Evolutionary conservation across 2,329 filamentous ascomycete species (phyloP).

Genomic region (Fusarium chlamydosporum): DNA sequence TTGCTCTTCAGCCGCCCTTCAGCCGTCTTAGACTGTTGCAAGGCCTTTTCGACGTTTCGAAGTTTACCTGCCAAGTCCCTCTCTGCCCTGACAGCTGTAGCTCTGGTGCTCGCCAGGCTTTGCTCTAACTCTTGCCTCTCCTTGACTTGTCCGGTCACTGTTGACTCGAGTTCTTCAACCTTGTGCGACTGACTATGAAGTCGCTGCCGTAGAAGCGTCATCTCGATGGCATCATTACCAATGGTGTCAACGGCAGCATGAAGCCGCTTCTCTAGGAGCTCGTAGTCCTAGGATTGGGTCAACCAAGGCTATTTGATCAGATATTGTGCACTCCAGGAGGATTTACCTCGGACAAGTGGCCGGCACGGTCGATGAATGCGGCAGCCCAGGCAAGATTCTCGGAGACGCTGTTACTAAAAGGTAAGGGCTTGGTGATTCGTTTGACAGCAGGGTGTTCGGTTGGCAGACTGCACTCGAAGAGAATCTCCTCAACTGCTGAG

Average conservation of each 20-base stretch:
- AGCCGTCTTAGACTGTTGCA: conserved; percentile 3
- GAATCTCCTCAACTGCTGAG: not conserved
- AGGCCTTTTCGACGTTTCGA: not conserved
- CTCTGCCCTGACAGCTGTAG: not conserved
- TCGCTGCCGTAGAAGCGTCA: conserved; percentile 3
- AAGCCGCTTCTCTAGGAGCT: not conserved
- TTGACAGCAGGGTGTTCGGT: not conserved
- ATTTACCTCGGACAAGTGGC: not conserved
- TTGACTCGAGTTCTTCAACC: conserved; percentile 1
- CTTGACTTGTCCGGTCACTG: not conserved
- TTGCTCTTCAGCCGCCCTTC: conserved; percentile 9
- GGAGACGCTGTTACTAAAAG: not conserved
- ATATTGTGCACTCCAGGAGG: not conserved
- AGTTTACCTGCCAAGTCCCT: not conserved
- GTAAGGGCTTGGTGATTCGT: not conserved
- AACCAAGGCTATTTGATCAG: rapidly evolving
- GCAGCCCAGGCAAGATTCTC: conserved; percentile 10
- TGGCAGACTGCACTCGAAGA: not conserved
- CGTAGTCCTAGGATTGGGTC: not conserved
- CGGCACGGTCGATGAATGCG: conserved; percentile 11
- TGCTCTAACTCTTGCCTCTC: conserved; percentile 1
- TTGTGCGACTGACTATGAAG: not conserved
- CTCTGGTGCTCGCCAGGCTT: not conserved
- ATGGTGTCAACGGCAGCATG: conserved; percentile 11
- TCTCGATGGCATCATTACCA: conserved; percentile 12